Evolutionary conservation across 2,329 filamentous ascomycete species (phyloP).

Genomic region (Massarina eburnea): DNA sequence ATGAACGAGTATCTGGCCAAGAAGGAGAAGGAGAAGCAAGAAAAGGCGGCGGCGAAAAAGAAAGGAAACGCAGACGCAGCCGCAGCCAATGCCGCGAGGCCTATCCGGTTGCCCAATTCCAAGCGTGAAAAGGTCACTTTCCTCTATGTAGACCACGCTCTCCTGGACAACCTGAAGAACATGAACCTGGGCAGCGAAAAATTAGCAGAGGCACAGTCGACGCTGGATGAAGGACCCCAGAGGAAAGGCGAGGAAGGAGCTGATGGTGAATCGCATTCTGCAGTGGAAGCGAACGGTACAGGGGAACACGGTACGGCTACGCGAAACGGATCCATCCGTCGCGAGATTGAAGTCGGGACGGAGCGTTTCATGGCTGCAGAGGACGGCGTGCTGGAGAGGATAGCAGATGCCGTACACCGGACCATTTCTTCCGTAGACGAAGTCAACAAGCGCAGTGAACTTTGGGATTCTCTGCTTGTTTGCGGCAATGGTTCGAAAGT

Average conservation of each 20-base stretch:
- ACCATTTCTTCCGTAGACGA: constrained; percentile 82
- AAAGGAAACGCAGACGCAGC: constrained; percentile 55
- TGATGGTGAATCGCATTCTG: constrained; percentile 26
- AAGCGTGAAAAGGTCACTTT: constrained; percentile 71
- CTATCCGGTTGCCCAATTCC: constrained; percentile 67
- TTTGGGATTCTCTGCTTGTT: constrained; percentile 92
- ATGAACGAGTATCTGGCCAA: constrained; percentile 81
- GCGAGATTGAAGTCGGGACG: constrained; percentile 74
- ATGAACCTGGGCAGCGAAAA: constrained; percentile 50
- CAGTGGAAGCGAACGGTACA: constrained; percentile 31
- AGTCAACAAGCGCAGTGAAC: constrained; percentile 76
- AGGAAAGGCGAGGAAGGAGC: constrained; percentile 42
- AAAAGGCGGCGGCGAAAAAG: constrained; percentile 65
- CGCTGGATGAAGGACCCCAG: constrained; percentile 51
- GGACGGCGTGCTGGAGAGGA: constrained; percentile 75
- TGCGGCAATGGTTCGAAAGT: constrained; percentile 81
- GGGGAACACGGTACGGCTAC: constrained; percentile 16
- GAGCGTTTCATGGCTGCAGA: constrained; percentile 69
- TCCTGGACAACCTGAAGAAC: constrained; percentile 56
- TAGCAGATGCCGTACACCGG: constrained; percentile 81
- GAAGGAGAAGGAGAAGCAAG: constrained; percentile 77
- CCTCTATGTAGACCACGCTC: constrained; percentile 68
- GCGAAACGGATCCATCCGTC: constrained; percentile 41
- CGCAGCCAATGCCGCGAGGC: constrained; percentile 61
- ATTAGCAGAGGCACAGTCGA: constrained; percentile 55